phyloP scores from a whole-genome alignment of 1,284 basidiomycete species.

The Ceratorhiza oryzae-sativae region DNA sequence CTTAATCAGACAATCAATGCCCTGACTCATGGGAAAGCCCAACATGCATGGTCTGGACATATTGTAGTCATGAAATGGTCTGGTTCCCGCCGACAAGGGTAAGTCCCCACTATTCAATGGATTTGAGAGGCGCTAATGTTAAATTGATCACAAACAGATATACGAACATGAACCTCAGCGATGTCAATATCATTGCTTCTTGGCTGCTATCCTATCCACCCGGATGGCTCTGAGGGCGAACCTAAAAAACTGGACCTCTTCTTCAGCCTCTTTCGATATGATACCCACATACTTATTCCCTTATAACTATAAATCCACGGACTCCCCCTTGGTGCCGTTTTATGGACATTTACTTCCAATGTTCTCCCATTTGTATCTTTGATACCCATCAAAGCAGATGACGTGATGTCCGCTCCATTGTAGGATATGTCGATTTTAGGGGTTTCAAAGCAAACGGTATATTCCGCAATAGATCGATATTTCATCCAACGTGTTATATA shows the following conservation, averaged over 20 bases:
- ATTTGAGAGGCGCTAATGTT: not conserved
- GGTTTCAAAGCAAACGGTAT: too few relatives aligned
- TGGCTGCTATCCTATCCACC: conserved; percentile 16
- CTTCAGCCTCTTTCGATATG: not conserved
- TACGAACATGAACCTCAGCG: conserved; percentile 17
- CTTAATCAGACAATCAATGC: conserved; percentile 6
- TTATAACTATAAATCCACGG: not conserved
- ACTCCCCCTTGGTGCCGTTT: not conserved
- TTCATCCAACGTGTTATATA: too few relatives aligned
- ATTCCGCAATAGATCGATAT: too few relatives aligned
- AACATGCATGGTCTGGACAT: conserved; percentile 22
- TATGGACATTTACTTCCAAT: not conserved
- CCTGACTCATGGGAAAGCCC: conserved; percentile 8
- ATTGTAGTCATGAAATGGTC: conserved; percentile 31
- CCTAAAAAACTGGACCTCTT: too few relatives aligned
- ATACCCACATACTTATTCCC: not conserved
- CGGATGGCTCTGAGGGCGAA: not conserved
- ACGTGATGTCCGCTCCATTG: too few relatives aligned
- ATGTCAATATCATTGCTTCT: conserved; percentile 23
- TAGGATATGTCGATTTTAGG: too few relatives aligned
- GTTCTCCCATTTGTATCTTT: not conserved
- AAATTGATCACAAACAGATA: conserved; percentile 1
- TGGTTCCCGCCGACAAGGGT: conserved; percentile 27
- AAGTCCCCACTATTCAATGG: not conserved
- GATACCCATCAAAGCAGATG: not conserved